A percentile compares a stretch with the other conserved stretches of the same genome.
Evolutionary conservation across 2,329 filamentous ascomycete genomes (phyloP).

Genomic region (Aureobasidium sp.): DNA sequence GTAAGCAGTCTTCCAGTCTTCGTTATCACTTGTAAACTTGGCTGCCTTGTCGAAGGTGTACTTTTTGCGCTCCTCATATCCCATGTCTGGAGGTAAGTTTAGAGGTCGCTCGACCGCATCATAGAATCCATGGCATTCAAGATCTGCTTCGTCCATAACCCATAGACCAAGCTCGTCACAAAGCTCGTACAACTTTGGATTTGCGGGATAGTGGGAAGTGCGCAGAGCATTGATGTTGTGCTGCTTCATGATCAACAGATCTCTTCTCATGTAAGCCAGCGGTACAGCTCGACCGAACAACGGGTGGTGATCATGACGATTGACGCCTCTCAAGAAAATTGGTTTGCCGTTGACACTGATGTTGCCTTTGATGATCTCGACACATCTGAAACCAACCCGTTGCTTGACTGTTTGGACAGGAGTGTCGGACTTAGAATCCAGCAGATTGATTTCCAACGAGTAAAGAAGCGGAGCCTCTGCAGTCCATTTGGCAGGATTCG

Average conservation of each 20-base stretch:
- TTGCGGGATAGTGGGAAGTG: constrained; percentile 59
- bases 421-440: constrained; percentile 23
- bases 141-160: constrained; percentile 50
- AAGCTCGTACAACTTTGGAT: constrained; percentile 50
- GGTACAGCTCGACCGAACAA: constrained; percentile 54
- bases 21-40: constrained; percentile 53
- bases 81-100: constrained; percentile 29
- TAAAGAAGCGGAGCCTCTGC: constrained; percentile 59
- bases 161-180: constrained; percentile 59
- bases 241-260: constrained; percentile 59
- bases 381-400: constrained; percentile 53
- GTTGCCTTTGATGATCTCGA: constrained; percentile 53
- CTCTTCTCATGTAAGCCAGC: constrained; percentile 50
- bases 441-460: constrained; percentile 29
- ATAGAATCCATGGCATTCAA: constrained; percentile 40
- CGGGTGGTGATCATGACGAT: constrained; percentile 64
- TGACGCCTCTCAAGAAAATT: constrained; percentile 55
- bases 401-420: constrained; percentile 38
- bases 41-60: constrained; percentile 47
- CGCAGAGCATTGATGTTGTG: constrained; percentile 65
- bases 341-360: constrained; percentile 54
- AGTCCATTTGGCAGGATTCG: constrained; percentile 56
- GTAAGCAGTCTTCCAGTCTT: constrained; percentile 54
- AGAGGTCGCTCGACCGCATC: constrained; percentile 21
- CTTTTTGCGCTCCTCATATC: constrained; percentile 52